phyloP scores from a whole-genome alignment of 2,329 filamentous ascomycete species.

The Colletotrichum endophyticum region DNA sequence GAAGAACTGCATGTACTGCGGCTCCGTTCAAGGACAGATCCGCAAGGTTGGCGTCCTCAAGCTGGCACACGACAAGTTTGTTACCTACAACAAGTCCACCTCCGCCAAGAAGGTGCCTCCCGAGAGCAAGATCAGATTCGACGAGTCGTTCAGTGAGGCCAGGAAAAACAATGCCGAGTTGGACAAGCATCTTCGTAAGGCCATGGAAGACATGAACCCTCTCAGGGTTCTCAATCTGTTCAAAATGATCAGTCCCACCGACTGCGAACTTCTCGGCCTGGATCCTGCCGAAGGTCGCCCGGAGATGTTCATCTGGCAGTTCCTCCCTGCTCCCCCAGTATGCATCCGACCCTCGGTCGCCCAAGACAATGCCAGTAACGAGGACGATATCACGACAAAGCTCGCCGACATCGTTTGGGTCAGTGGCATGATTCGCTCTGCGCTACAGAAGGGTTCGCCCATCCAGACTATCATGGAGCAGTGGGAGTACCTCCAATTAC shows the following conservation, averaged over 20 bases:
- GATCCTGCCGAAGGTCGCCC: conserved; percentile 86
- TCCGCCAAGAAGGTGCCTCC: conserved; percentile 85
- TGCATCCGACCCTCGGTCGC: conserved; percentile 93
- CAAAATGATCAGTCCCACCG: conserved; percentile 80
- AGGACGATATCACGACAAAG: conserved; percentile 96
- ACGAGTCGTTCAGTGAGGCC: conserved; percentile 82
- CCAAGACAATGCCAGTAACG: conserved; percentile 91
- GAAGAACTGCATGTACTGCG: conserved; percentile 81
- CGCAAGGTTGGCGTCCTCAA: conserved; percentile 93
- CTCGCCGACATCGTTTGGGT: conserved; percentile 96
- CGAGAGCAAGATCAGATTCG: conserved; percentile 81
- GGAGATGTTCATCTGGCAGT: conserved; percentile 98
- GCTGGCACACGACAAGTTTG: conserved; percentile 91
- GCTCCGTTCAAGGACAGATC: conserved; percentile 85
- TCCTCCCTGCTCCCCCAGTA: conserved; percentile 90
- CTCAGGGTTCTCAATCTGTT: conserved; percentile 89
- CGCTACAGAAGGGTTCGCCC: conserved; percentile 81
- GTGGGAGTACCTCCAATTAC: conserved; percentile 95
- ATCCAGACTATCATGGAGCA: conserved; percentile 94
- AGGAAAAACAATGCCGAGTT: conserved; percentile 80
- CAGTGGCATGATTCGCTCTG: conserved; percentile 84
- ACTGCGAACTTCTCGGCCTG: conserved; percentile 91
- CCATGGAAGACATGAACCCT: conserved; percentile 93
- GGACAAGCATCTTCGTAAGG: conserved; percentile 90
- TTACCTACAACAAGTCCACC: conserved; percentile 85